These are phyloP conservation scores for Fusarium succisae DNA, from an alignment of 2,329 filamentous ascomycete genomes.

Conservation along the genomic window DNA sequence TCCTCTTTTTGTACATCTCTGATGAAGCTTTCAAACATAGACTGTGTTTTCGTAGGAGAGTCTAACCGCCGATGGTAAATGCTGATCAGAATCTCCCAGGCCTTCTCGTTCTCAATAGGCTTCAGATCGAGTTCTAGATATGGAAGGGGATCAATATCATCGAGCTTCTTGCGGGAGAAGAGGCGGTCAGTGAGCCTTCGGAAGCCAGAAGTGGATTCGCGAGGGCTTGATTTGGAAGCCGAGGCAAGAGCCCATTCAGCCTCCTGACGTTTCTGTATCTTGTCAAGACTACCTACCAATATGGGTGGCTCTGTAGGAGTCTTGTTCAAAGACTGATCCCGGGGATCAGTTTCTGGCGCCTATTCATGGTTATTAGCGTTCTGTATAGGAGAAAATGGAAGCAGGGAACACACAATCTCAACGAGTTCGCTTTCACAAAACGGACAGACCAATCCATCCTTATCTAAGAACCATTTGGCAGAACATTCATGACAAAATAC, in stretches of 20 bases:
- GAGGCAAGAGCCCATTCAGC: no score
- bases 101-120: accelerated
- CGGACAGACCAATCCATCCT: not conserved
- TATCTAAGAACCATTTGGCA: not conserved
- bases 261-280: no score
- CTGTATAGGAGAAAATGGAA: not conserved
- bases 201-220: accelerated
- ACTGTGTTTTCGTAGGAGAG: accelerated
- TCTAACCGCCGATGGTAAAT: accelerated
- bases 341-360: accelerated
- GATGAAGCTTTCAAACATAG: not conserved
- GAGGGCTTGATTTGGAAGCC: not conserved
- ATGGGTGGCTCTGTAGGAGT: no score
- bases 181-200: not conserved
- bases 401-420: not conserved
- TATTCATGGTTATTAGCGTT: accelerated
- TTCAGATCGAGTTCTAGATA: accelerated
- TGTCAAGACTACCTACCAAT: no score
- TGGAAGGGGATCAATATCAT: accelerated
- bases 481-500: not conserved
- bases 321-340: no score
- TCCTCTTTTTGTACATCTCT: not conserved
- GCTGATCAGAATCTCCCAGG: not conserved
- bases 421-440: not conserved
- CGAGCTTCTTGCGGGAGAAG: not conserved